Evolutionary conservation across 495 filamentous ascomycete species (phyloP).

Genomic region (Penicillium pancosmium): DNA sequence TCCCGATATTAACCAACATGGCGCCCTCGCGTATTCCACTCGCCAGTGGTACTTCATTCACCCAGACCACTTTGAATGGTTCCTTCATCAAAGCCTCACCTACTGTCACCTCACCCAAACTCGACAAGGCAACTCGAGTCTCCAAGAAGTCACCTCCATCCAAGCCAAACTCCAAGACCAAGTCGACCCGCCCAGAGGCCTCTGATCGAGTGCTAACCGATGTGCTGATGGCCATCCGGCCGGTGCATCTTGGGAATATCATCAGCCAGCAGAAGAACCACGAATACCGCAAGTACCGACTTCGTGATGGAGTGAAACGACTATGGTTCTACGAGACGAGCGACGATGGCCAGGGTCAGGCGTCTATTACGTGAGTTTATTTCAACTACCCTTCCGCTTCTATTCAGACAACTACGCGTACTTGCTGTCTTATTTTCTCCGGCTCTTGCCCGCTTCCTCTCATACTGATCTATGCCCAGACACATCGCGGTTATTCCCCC

Average conservation of each 20-base stretch:
- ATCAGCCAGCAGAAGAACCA: conserved; percentile 37
- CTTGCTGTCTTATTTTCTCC: background rate
- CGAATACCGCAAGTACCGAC: conserved; percentile 42
- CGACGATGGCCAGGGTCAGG: conserved; percentile 17
- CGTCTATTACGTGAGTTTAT: conserved; percentile 5
- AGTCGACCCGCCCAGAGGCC: background rate
- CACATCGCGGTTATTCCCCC: conserved; percentile 27
- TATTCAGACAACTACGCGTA: background rate
- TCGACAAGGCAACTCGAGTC: background rate
- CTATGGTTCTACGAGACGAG: conserved; percentile 42
- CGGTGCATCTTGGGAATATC: conserved; percentile 38
- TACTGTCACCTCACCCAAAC: background rate
- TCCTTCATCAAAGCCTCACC: background rate
- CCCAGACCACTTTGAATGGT: background rate
- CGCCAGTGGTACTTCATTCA: background rate
- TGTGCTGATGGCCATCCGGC: conserved; percentile 39
- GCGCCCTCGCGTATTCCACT: background rate
- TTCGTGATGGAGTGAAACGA: conserved; percentile 27
- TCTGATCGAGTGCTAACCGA: conserved; percentile 9
- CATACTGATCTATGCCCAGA: background rate
- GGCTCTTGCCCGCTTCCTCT: background rate
- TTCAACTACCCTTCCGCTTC: background rate
- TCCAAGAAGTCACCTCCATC: background rate
- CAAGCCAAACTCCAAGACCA: background rate
- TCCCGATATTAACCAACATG: background rate